These are phyloP conservation scores for Pichia sp. DNA, from an alignment of 1,139 yeast species.

Conservation along the genomic window DNA sequence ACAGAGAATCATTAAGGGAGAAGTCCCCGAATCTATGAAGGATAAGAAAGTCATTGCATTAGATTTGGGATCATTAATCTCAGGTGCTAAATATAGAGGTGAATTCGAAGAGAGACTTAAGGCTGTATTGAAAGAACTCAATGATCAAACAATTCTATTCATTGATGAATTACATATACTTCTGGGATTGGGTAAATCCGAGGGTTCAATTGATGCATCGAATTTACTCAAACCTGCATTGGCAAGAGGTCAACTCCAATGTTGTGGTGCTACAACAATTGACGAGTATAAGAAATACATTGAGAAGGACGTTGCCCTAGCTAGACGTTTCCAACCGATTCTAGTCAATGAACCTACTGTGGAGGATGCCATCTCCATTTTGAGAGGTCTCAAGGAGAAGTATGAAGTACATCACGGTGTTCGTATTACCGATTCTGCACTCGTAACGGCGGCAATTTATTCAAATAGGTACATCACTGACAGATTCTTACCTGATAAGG, in stretches of 20 bases:
- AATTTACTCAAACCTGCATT: slow-evolving; percentile 88
- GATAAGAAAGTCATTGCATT: slow-evolving; percentile 75
- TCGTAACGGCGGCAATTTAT: slow-evolving; percentile 89
- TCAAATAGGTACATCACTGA: slow-evolving; percentile 90
- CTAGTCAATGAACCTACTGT: slow-evolving; percentile 86
- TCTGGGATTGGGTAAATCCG: slow-evolving; percentile 90
- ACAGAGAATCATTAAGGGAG: slow-evolving; percentile 82
- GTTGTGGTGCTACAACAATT: slow-evolving; percentile 96
- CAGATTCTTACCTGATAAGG: slow-evolving; percentile 89
- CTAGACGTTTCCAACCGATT: slow-evolving; percentile 90
- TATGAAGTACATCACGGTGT: slow-evolving; percentile 99
- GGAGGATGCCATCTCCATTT: slow-evolving; percentile 82
- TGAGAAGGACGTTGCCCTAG: slow-evolving; percentile 96
- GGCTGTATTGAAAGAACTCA: slow-evolving; percentile 77
- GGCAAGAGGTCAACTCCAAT: slow-evolving; percentile 87
- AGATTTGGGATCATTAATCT: slow-evolving; percentile 82
- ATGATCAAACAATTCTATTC: slow-evolving; percentile 71
- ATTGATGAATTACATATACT: slow-evolving; percentile 90
- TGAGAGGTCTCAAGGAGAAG: slow-evolving; percentile 87
- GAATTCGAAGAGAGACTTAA: slow-evolving; percentile 92
- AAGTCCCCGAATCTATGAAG: slow-evolving; percentile 91
- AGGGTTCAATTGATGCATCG: slow-evolving; percentile 94
- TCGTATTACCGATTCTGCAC: slow-evolving; percentile 86
- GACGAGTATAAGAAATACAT: slow-evolving; percentile 89
- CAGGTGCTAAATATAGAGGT: slow-evolving; percentile 94